Percentiles rank a stretch among this genome's conserved stretches.
These are phyloP conservation scores for Gigaspora rosea DNA, from an alignment of 192 early-diverging fungal genomes.

Conservation along the genomic window DNA sequence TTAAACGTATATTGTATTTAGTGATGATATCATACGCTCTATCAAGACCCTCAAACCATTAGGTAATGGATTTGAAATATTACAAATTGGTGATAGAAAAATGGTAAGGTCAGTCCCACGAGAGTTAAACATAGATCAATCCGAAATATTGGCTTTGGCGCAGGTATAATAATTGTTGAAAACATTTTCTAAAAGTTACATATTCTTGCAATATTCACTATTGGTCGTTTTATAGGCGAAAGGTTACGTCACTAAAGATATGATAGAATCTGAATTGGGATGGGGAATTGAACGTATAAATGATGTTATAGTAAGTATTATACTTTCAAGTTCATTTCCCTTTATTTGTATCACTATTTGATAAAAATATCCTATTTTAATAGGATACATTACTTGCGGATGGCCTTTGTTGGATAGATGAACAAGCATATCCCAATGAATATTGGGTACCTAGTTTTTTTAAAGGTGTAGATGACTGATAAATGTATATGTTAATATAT, in stretches of 20 bases:
- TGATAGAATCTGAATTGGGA: conserved; percentile 45
- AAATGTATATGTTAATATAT: not conserved
- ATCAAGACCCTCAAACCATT: conserved; percentile 88
- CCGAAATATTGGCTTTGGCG: conserved; percentile 67
- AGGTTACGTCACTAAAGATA: conserved; percentile 46
- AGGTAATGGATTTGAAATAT: conserved; percentile 84
- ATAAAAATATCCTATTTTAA: not conserved
- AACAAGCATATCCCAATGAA: conserved; percentile 49
- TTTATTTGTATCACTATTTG: conserved; percentile 2
- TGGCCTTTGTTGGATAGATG: conserved; percentile 77
- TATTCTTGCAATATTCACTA: not conserved
- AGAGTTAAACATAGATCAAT: conserved; percentile 85
- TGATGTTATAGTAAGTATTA: conserved; percentile 53
- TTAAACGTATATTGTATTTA: conserved; percentile 31
- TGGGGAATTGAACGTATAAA: conserved; percentile 62
- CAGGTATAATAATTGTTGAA: conserved; percentile 49
- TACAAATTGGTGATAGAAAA: conserved; percentile 74
- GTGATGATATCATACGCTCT: conserved; percentile 84
- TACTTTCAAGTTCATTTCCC: not conserved
- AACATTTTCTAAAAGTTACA: not conserved
- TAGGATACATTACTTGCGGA: conserved; percentile 72
- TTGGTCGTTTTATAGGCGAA: conserved; percentile 22
- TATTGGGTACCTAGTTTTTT: conserved; percentile 67
- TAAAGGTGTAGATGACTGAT: conserved; percentile 37
- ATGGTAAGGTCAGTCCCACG: conserved; percentile 89